Percentiles rank a stretch among this genome's conserved stretches.
Evolutionary conservation across 164 flowering plant genomes (phyloP).

Genomic region (Echeveria elegans): DNA sequence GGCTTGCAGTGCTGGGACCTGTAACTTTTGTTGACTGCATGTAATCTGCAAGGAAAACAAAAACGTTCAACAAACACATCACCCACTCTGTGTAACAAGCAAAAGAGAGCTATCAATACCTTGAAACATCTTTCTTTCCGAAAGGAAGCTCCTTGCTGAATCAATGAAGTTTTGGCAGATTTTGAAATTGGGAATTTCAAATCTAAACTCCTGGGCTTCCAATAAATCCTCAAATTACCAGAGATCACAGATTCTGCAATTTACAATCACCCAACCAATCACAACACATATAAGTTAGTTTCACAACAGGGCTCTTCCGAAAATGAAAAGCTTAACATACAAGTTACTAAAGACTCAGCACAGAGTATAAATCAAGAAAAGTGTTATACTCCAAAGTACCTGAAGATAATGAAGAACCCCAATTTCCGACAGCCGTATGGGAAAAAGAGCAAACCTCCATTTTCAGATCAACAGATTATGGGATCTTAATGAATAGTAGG

Average conservation of each 20-base stretch:
- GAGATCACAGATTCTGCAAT: constrained; percentile 23
- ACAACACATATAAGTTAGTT: background rate
- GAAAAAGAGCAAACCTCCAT: constrained; percentile 30
- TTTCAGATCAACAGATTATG: background rate
- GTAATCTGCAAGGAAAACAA: constrained; percentile 26
- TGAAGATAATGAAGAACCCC: constrained; percentile 14
- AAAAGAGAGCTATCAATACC: constrained; percentile 19
- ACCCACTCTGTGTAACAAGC: background rate
- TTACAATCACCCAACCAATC: background rate
- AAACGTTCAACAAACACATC: background rate
- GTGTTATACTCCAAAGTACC: constrained; percentile 16
- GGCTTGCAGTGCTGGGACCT: constrained; percentile 33
- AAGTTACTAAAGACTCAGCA: background rate
- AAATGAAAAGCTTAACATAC: background rate
- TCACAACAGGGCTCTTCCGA: background rate
- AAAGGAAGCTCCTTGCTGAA: constrained; percentile 3
- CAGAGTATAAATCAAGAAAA: background rate
- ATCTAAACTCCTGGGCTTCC: constrained; percentile 16
- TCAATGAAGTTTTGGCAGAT: constrained; percentile 12
- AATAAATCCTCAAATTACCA: constrained; percentile 12
- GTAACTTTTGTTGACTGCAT: constrained; percentile 27
- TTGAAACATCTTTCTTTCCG: constrained; percentile 17
- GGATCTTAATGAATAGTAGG: background rate
- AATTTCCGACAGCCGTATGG: constrained; percentile 8
- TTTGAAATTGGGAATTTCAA: constrained; percentile 11